Percentiles rank a stretch among this genome's conserved stretches.
Conservation (phyloP, 2,329 filamentous ascomycete species). For the Zasmidium angulare region DNA sequence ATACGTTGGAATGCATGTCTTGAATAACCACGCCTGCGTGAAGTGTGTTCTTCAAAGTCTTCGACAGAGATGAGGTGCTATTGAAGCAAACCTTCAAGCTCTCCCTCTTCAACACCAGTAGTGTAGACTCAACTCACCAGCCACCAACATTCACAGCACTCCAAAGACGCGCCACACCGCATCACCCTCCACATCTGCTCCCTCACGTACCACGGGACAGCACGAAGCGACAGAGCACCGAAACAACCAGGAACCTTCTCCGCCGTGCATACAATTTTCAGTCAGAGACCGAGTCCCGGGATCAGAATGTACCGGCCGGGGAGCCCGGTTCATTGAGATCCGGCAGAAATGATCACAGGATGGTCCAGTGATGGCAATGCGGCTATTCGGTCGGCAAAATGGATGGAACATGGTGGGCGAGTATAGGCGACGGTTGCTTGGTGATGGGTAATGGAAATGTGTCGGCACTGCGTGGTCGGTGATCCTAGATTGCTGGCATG, state of each 20-base stretch:
- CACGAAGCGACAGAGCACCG: no score
- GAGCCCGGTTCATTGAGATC: neutral
- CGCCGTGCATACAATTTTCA: neutral
- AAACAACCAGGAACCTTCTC: neutral
- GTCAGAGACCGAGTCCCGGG: neutral
- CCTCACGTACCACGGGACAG: no score
- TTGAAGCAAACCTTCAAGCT: no score
- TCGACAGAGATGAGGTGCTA: no score
- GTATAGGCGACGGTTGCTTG: no score
- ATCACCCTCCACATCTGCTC: no score
- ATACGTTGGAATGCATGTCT: neutral
- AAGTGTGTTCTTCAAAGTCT: no score
- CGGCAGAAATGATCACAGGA: neutral
- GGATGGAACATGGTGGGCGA: neutral
- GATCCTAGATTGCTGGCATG: neutral
- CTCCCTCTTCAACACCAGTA: no score
- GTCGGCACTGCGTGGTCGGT: neutral
- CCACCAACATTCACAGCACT: neutral
- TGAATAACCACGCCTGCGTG: no score
- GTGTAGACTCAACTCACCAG: neutral
- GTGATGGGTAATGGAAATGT: neutral
- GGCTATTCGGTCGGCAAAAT: no score
- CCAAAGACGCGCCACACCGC: no score
- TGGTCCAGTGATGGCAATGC: no score
- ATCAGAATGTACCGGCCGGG: neutral